These are phyloP conservation scores for Sporothrix pseudoabietina DNA, from an alignment of 2,329 filamentous ascomycete genomes.

Conservation along the genomic window DNA sequence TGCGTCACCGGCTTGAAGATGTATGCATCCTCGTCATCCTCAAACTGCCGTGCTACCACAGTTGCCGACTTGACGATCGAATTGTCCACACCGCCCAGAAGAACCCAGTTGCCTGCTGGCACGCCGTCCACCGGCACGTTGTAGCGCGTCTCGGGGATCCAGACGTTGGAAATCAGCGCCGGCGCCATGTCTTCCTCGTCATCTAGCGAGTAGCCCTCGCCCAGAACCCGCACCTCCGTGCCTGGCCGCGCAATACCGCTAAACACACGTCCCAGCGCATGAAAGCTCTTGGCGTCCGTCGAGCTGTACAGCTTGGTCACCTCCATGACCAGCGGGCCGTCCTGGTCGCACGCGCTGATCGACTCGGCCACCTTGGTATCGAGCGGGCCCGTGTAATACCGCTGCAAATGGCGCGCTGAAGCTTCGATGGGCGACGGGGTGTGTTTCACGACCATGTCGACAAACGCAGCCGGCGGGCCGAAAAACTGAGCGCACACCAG, in stretches of 20 bases:
- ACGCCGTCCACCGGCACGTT: constrained; percentile 89
- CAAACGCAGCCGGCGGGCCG: constrained; percentile 82
- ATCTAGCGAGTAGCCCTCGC: constrained; percentile 92
- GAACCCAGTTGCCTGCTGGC: constrained; percentile 88
- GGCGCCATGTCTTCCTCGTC: constrained; percentile 97
- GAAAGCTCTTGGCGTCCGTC: constrained; percentile 84
- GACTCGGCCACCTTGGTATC: constrained; percentile 78
- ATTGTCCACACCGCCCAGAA: constrained; percentile 93
- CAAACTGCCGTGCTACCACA: constrained; percentile 75
- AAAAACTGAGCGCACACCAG: constrained; percentile 96
- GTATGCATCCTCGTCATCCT: constrained; percentile 87
- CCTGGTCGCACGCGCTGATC: constrained; percentile 81
- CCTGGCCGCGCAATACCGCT: constrained; percentile 86
- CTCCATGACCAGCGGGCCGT: constrained; percentile 88
- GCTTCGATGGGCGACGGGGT: constrained; percentile 83
- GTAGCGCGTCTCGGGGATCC: constrained; percentile 90
- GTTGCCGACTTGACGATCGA: constrained; percentile 98
- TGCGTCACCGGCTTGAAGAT: constrained; percentile 93
- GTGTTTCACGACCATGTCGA: constrained; percentile 92
- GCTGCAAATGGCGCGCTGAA: constrained; percentile 73
- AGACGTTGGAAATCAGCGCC: constrained; percentile 81
- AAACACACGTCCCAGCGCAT: constrained; percentile 87
- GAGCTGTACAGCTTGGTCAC: constrained; percentile 93
- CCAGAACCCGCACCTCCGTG: constrained; percentile 83
- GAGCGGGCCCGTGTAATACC: constrained; percentile 87